Conservation (phyloP, 371 early-diverging fungal species). For the Mucor lusitanicus region DNA sequence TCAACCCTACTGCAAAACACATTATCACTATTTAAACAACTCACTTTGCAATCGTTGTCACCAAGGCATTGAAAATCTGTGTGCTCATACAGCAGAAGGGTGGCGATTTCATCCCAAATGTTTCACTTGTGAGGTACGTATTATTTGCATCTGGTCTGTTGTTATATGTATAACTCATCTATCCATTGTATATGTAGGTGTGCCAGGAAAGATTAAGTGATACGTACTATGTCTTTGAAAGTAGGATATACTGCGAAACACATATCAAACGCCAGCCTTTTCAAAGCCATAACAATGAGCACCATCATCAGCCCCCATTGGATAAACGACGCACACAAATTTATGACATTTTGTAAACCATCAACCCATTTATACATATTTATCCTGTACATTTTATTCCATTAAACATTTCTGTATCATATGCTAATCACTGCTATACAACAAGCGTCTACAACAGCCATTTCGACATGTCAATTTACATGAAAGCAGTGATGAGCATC, state of each 20-base stretch:
- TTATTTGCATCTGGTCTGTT: too few species aligned
- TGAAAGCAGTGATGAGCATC: slow-evolving; percentile 5
- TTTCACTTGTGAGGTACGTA: slow-evolving; percentile 41
- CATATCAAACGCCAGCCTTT: slow-evolving; percentile 52
- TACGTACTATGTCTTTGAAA: slow-evolving; percentile 79
- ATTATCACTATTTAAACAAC: slow-evolving; percentile 82
- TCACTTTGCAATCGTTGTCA: slow-evolving; percentile 79
- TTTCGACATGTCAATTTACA: background rate
- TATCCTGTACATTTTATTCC: background rate
- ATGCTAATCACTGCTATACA: background rate
- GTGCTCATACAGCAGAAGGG: slow-evolving; percentile 76
- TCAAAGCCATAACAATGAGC: background rate
- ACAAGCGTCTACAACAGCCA: background rate
- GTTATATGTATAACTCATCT: too few species aligned
- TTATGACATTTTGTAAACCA: background rate
- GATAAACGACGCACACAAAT: background rate
- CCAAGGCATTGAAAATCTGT: slow-evolving; percentile 83
- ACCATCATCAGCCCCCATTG: background rate
- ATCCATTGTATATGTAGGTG: background rate
- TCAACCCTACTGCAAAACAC: slow-evolving; percentile 78
- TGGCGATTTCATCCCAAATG: slow-evolving; percentile 53
- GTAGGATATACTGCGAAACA: slow-evolving; percentile 76
- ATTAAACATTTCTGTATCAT: background rate
- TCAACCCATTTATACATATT: background rate
- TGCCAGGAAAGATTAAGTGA: slow-evolving; percentile 16